Conservation (phyloP, 2,329 filamentous ascomycete genomes). For the Trichoderma guizhouense region DNA sequence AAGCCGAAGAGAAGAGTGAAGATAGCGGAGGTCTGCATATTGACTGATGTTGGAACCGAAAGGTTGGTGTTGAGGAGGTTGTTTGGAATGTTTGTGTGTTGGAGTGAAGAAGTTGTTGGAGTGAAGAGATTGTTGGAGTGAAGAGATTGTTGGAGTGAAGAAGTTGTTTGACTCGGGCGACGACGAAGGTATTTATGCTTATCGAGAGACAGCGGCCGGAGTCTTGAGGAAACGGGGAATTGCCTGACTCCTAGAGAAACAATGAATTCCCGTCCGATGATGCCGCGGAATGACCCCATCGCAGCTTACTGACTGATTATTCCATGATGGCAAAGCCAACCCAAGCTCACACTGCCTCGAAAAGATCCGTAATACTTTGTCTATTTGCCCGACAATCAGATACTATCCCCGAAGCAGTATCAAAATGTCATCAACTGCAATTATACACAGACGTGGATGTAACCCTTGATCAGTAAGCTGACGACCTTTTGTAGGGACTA, state of each 20-base stretch:
- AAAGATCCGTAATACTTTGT: not conserved
- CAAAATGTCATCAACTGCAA: not conserved
- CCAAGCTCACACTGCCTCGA: not conserved
- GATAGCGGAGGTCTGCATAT: not conserved
- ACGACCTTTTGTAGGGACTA: too few species aligned
- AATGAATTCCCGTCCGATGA: not conserved
- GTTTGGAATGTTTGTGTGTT: not conserved
- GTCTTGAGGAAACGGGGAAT: not conserved
- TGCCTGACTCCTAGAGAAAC: not conserved
- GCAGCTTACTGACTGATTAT: not conserved
- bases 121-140: not conserved
- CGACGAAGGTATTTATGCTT: not conserved
- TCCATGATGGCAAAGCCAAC: not conserved
- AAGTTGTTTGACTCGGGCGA: not conserved
- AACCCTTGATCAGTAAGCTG: too few species aligned
- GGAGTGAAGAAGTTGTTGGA: not conserved
- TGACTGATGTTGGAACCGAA: not conserved
- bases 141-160: not conserved
- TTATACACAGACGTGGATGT: not conserved
- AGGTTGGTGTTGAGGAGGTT: not conserved
- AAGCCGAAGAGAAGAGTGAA: not conserved
- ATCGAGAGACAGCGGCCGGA: not conserved
- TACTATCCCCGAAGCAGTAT: not conserved
- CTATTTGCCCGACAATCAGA: not conserved
- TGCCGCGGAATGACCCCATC: not conserved